phyloP scores from a whole-genome alignment of 2,329 filamentous ascomycete genomes.

The Catunica adiposa region DNA sequence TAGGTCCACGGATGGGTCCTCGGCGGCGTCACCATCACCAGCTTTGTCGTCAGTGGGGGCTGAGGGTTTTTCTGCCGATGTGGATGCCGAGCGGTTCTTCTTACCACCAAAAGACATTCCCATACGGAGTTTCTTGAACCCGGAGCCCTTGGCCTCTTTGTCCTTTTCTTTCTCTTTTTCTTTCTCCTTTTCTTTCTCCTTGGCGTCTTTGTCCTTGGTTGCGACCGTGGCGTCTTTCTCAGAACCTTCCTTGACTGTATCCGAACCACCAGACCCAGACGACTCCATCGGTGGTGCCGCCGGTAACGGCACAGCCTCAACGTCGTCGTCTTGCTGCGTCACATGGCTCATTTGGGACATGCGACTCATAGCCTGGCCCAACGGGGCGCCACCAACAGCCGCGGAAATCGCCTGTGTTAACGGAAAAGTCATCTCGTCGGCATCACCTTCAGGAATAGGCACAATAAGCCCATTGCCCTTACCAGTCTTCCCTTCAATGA shows the following conservation, averaged over 20 bases:
- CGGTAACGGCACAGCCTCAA: slow-evolving; percentile 54
- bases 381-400: slow-evolving; percentile 2
- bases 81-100: slow-evolving; percentile 55
- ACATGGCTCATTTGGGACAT: slow-evolving; percentile 39
- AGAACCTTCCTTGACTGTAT: slow-evolving; percentile 21
- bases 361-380: slow-evolving; percentile 19
- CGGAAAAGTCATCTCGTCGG: slow-evolving; percentile 2
- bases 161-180: slow-evolving; percentile 33
- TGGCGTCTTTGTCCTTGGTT: slow-evolving; percentile 25
- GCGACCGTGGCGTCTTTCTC: slow-evolving; percentile 21
- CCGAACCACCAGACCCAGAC: neutral
- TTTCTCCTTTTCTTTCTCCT: slow-evolving; percentile 40
- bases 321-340: slow-evolving; percentile 44
- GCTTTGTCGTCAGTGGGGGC: slow-evolving; percentile 40
- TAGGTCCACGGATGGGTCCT: slow-evolving; percentile 47
- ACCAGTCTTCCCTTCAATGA: slow-evolving; percentile 48
- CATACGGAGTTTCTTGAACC: slow-evolving; percentile 77
- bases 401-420: neutral
- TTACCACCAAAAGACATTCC: slow-evolving; percentile 58
- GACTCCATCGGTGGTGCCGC: neutral
- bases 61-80: slow-evolving; percentile 50
- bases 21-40: slow-evolving; percentile 48
- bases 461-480: slow-evolving; percentile 19
- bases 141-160: slow-evolving; percentile 46
- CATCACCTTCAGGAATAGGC: slow-evolving; percentile 2